Percentiles rank a stretch among this genome's conserved stretches.
Conservation (phyloP, 495 filamentous ascomycete genomes). For the Hyaloscypha bicolor region DNA sequence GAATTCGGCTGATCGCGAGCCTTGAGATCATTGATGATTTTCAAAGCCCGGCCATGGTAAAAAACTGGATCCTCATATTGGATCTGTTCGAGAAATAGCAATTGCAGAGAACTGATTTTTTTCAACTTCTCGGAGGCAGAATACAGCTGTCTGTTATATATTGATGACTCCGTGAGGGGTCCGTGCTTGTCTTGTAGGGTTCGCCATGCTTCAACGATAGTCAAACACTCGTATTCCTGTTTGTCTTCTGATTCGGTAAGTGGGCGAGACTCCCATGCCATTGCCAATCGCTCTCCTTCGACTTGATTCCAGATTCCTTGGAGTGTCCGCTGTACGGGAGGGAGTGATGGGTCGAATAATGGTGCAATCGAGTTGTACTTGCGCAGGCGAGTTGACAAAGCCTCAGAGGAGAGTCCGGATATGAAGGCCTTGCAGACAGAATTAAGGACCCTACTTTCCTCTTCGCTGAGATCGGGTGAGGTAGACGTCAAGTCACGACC, state of each 20-base stretch:
- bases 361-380: slow-evolving; percentile 42
- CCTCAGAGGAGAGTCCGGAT: slow-evolving; percentile 46
- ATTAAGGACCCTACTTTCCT: slow-evolving; percentile 46
- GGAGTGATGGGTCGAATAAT: slow-evolving; percentile 28
- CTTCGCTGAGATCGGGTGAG: slow-evolving; percentile 35
- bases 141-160: slow-evolving; percentile 51
- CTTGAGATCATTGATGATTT: slow-evolving; percentile 40
- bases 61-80: slow-evolving; percentile 45
- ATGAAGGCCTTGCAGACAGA: slow-evolving; percentile 50
- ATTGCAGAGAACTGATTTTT: slow-evolving; percentile 47
- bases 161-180: slow-evolving; percentile 41
- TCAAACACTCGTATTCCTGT: slow-evolving; percentile 39
- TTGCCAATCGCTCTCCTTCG: slow-evolving; percentile 51
- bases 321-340: slow-evolving; percentile 42
- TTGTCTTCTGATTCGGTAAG: slow-evolving; percentile 37
- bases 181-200: slow-evolving; percentile 37
- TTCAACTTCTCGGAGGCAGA: slow-evolving; percentile 44
- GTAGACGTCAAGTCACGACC: slow-evolving; percentile 49
- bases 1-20: slow-evolving; percentile 18
- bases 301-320: slow-evolving; percentile 46
- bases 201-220: slow-evolving; percentile 42
- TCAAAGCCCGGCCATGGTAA: slow-evolving; percentile 45
- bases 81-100: slow-evolving; percentile 48
- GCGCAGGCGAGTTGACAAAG: slow-evolving; percentile 41
- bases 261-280: slow-evolving; percentile 45